Conservation (phyloP, 306 rosid genomes). For the Prinsepia uniflora region DNA sequence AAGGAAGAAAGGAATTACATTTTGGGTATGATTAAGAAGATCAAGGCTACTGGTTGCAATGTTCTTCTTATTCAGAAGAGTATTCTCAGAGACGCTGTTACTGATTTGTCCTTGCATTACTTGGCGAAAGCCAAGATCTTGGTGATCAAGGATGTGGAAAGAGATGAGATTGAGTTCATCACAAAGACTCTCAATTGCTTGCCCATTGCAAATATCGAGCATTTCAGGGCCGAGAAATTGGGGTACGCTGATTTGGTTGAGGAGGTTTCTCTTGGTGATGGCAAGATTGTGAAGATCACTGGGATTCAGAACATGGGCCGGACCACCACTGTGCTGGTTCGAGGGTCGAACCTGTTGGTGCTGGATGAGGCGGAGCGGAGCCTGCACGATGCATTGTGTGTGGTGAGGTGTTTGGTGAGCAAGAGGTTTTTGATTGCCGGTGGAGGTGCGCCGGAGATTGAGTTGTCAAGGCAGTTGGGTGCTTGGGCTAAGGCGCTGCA, state of each 20-base stretch:
- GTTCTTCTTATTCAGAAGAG: slow-evolving; percentile 95
- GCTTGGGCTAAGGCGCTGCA: slow-evolving; percentile 99
- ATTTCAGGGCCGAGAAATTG: slow-evolving; percentile 82
- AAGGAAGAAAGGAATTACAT: slow-evolving; percentile 94
- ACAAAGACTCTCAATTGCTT: slow-evolving; percentile 90
- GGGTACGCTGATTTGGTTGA: slow-evolving; percentile 91
- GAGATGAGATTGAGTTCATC: slow-evolving; percentile 94
- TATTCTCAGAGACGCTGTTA: slow-evolving; percentile 88
- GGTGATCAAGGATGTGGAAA: slow-evolving; percentile 93
- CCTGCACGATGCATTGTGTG: slow-evolving; percentile 95
- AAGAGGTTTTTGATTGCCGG: slow-evolving; percentile 94
- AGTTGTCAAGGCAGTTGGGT: slow-evolving; percentile 91
- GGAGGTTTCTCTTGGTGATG: slow-evolving; percentile 86
- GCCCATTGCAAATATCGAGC: slow-evolving; percentile 92
- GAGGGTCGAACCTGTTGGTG: slow-evolving; percentile 83
- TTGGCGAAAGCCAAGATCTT: slow-evolving; percentile 93
- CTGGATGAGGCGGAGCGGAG: slow-evolving; percentile 93
- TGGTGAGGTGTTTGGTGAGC: slow-evolving; percentile 85
- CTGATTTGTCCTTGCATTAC: slow-evolving; percentile 87
- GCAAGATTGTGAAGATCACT: slow-evolving; percentile 84
- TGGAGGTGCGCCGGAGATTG: slow-evolving; percentile 97
- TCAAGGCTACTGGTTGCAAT: slow-evolving; percentile 81
- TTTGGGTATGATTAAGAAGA: slow-evolving; percentile 92
- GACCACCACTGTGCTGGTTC: slow-evolving; percentile 83
- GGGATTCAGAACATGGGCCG: slow-evolving; percentile 96